Percentiles rank a stretch among this genome's conserved stretches.
These are phyloP conservation scores for Starmerella kuoi DNA, from an alignment of 805 yeast genomes.

Conservation along the genomic window DNA sequence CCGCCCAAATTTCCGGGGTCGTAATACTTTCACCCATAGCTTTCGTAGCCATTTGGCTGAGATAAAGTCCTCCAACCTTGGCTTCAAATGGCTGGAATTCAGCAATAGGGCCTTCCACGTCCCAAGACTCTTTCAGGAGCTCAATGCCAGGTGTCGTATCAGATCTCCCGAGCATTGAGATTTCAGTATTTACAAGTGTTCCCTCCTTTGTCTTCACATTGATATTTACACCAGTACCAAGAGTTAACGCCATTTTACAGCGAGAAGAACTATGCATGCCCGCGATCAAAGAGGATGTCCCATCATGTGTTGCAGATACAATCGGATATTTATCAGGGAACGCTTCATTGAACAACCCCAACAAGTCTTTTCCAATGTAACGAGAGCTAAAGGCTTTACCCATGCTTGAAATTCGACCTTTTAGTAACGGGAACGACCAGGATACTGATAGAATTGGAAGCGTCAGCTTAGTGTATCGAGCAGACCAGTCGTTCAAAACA, in stretches of 20 bases:
- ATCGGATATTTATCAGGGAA: constrained; percentile 2
- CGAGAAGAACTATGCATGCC: constrained; percentile 10
- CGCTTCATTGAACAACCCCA: constrained; percentile 11
- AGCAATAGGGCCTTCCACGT: constrained; percentile 6
- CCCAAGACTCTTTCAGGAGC: constrained; percentile 8
- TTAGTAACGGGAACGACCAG: constrained; percentile 24
- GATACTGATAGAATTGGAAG: constrained; percentile 14
- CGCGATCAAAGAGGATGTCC: constrained; percentile 21
- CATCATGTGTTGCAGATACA: constrained; percentile 20
- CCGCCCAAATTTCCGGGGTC: constrained; percentile 12
- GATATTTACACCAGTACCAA: constrained; percentile 24
- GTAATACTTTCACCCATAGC: background rate
- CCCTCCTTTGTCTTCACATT: background rate
- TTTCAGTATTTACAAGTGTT: constrained; percentile 17
- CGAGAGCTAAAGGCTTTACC: constrained; percentile 20
- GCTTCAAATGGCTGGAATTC: constrained; percentile 21
- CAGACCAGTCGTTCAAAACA: background rate
- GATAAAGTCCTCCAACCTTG: constrained; percentile 17
- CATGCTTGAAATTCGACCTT: constrained; percentile 20
- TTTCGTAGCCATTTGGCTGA: constrained; percentile 12
- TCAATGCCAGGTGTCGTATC: constrained; percentile 9
- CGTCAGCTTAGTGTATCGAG: background rate
- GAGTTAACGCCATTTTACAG: constrained; percentile 21
- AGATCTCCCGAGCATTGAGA: constrained; percentile 18
- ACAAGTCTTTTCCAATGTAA: constrained; percentile 9